Evolutionary conservation across 306 rosid genomes (phyloP).

Genomic region (Comarum palustre): DNA sequence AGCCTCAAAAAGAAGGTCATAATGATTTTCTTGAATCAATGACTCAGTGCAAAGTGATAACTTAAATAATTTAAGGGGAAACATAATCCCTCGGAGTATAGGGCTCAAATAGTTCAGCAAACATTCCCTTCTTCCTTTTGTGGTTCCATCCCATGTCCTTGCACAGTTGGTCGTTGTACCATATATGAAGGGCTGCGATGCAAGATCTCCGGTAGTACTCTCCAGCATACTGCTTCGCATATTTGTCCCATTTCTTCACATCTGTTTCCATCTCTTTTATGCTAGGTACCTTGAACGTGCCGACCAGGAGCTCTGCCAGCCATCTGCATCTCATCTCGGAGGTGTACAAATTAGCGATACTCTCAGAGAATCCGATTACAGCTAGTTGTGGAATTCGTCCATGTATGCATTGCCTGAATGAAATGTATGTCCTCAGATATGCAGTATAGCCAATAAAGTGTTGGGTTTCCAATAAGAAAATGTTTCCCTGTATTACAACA

Average conservation of each 20-base stretch:
- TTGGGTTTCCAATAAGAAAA: too few species aligned
- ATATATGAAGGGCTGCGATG: slow-evolving; percentile 42
- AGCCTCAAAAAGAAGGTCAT: too few species aligned
- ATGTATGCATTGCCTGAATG: slow-evolving; percentile 38
- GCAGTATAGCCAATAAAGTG: too few species aligned
- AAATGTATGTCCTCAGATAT: not conserved
- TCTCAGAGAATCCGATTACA: slow-evolving; percentile 47
- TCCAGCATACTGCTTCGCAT: slow-evolving; percentile 34
- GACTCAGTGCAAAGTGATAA: too few species aligned
- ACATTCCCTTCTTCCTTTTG: slow-evolving; percentile 52
- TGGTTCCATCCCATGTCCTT: slow-evolving; percentile 76
- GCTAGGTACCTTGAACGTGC: slow-evolving; percentile 52
- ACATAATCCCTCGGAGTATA: slow-evolving; percentile 60
- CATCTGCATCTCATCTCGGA: slow-evolving; percentile 69
- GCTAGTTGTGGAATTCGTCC: slow-evolving; percentile 47
- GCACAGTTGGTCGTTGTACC: slow-evolving; percentile 59
- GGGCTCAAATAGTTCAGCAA: slow-evolving; percentile 60
- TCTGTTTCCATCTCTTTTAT: slow-evolving; percentile 61
- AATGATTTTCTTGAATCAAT: too few species aligned
- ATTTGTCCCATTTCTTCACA: slow-evolving; percentile 38
- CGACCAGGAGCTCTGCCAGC: slow-evolving; percentile 59
- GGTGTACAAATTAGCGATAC: slow-evolving; percentile 45
- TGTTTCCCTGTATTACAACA: too few species aligned
- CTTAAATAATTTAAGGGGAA: not conserved
- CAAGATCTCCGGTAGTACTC: slow-evolving; percentile 44